Evolutionary conservation across 176 grass and related monocot species (phyloP), one percentile per base, ranked within the genome.

Genomic region (Leersia perrieri): DNA sequence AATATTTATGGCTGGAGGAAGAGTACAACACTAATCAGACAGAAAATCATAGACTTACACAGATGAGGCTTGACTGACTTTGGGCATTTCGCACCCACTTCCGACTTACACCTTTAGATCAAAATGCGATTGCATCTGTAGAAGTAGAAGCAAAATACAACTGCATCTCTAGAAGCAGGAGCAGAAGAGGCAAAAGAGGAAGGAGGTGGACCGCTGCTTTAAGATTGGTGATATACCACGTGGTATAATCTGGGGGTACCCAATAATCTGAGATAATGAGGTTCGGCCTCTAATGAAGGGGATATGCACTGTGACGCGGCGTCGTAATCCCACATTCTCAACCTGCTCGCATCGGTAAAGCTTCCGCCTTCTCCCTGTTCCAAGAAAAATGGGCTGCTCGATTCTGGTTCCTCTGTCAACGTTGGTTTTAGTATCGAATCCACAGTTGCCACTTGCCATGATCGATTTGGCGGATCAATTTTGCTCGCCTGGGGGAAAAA

Each of bases 241-340:
- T 57, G 51, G 51, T 9, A 9, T 9, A 9, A 57, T 23, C 51
- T 23, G 51, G 23, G 51, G n/a, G n/a, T n/a, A n/a, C n/a, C n/a
- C n/a, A n/a, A n/a, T n/a, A n/a, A n/a, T n/a, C n/a, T n/a, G n/a
- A n/a, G n/a, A n/a, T n/a, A n/a, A 9, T 57, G 23, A 22, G 20
- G 51, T 5, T 8, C 0, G 51, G 22, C 22, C 6, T n/a, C 47
- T 10, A 23, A 57, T 23, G 45, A 22, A 80, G 38, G 77, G 31
- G 77, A 80, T 80, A 80, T 70, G 28, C 45, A 34, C 3, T n/a
- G 3, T 4, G 55, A 76, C 72, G 42, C 63, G 63, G 67, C 64
- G 44, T 32, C 32, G 77, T 45, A 34, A 34, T 53, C 77, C 31
- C 76, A 68, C 12, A 5, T 7, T 32, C 64, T 38, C n/a, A 5